Conservation (phyloP, 2,329 filamentous ascomycete species). For the Fusarium graminum region DNA sequence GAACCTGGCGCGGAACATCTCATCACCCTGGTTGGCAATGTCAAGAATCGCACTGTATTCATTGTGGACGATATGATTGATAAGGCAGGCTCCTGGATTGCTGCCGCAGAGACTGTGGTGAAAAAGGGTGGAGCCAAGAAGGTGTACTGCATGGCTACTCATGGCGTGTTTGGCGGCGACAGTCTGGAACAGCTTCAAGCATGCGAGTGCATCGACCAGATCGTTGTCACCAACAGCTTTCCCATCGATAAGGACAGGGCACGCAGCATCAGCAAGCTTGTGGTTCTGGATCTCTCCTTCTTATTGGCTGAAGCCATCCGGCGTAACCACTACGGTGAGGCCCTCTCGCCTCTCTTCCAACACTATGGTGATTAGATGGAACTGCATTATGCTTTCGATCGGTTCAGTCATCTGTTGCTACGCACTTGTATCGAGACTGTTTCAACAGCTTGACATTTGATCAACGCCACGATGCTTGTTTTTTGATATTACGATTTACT, state of each 20-base stretch:
- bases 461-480: constrained; percentile 35
- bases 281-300: constrained; percentile 89
- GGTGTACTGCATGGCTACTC: constrained; percentile 97
- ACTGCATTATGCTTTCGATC: constrained; percentile 14
- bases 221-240: constrained; percentile 97
- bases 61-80: constrained; percentile 99
- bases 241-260: constrained; percentile 84
- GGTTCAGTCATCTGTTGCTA: constrained; percentile 26
- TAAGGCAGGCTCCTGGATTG: constrained; percentile 96
- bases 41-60: constrained; percentile 87
- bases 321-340: constrained; percentile 96
- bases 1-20: constrained; percentile 89
- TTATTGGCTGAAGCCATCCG: constrained; percentile 92
- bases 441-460: constrained; percentile 24
- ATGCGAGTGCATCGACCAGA: constrained; percentile 92
- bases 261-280: constrained; percentile 81
- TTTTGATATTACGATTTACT: constrained; percentile 36
- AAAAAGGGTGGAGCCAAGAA: constrained; percentile 92
- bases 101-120: constrained; percentile 94
- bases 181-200: constrained; percentile 89
- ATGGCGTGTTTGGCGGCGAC: constrained; percentile 92
- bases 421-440: constrained; percentile 14
- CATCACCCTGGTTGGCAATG: constrained; percentile 97
- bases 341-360: constrained; percentile 77
- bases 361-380: constrained; percentile 68